phyloP scores from a whole-genome alignment of 129 eudicot species.

The Lonicera japonica region DNA sequence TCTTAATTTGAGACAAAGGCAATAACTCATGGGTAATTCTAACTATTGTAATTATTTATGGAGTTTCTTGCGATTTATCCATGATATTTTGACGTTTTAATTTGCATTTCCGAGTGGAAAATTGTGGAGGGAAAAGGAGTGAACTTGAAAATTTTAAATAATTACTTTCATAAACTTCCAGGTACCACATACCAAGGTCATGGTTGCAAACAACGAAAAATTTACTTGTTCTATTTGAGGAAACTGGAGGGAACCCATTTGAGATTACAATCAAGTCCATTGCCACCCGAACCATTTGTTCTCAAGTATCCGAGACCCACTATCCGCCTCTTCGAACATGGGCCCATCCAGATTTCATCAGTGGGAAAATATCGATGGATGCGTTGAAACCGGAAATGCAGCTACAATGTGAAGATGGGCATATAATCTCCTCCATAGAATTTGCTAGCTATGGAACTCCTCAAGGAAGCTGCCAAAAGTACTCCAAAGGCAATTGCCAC shows the following conservation, averaged over 20 bases:
- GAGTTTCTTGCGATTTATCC: too few species aligned
- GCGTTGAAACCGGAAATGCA: slow-evolving; percentile 52
- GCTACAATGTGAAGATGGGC: slow-evolving; percentile 74
- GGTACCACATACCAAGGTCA: slow-evolving; percentile 95
- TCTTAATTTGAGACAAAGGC: too few species aligned
- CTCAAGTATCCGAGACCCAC: slow-evolving; percentile 54
- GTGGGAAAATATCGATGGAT: slow-evolving; percentile 15
- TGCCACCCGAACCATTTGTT: slow-evolving; percentile 49
- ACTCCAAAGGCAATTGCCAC: slow-evolving; percentile 74
- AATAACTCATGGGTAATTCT: too few species aligned
- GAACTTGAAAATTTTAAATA: too few species aligned
- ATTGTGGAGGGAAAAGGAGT: neutral
- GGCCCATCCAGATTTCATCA: slow-evolving; percentile 34
- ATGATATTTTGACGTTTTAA: too few species aligned
- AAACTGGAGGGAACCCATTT: slow-evolving; percentile 73
- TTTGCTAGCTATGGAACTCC: slow-evolving; percentile 99
- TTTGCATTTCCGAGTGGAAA: neutral
- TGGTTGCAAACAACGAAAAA: slow-evolving; percentile 67
- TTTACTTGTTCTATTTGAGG: slow-evolving; percentile 84
- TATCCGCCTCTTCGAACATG: slow-evolving; percentile 68
- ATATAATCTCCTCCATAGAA: slow-evolving; percentile 49
- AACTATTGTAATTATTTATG: too few species aligned
- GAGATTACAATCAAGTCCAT: slow-evolving; percentile 48
- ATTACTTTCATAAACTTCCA: slow-evolving; percentile 14
- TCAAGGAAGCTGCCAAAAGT: slow-evolving; percentile 69